Evolutionary conservation across 1,284 basidiomycete genomes (phyloP).

Genomic region (Irpex rosettiformis): DNA sequence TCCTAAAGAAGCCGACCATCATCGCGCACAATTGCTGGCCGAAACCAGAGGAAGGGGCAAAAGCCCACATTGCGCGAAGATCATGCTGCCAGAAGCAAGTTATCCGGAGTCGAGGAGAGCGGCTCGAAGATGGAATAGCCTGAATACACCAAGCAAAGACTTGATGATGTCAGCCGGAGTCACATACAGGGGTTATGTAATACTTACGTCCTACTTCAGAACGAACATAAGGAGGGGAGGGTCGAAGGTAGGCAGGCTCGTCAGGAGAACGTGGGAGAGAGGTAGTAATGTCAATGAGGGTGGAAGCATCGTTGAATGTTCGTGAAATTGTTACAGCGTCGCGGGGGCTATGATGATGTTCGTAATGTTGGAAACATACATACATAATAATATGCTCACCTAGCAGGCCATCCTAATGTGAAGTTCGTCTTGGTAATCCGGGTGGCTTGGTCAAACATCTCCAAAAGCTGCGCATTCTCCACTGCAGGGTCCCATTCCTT

Average conservation of each 20-base stretch:
- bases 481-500: constrained; percentile 94
- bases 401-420: constrained; percentile 94
- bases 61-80: constrained; percentile 85
- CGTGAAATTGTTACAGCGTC: constrained; percentile 93
- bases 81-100: constrained; percentile 97
- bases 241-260: constrained; percentile 91
- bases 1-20: constrained; percentile 75
- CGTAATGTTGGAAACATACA: constrained; percentile 20
- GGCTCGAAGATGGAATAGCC: constrained; percentile 37
- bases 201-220: constrained; percentile 79
- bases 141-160: constrained; percentile 96
- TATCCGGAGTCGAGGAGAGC: constrained; percentile 53
- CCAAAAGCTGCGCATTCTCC: constrained; percentile 79
- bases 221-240: constrained; percentile 92
- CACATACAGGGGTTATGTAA: constrained; percentile 8
- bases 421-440: constrained; percentile 89
- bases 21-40: constrained; percentile 80
- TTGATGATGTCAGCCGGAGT: constrained; percentile 26
- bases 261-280: constrained; percentile 92
- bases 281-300: constrained; percentile 90
- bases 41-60: constrained; percentile 55
- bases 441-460: constrained; percentile 84
- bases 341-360: constrained; percentile 58
- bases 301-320: constrained; percentile 76
- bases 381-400: constrained; percentile 49